Base-by-base conservation (phyloP, 345 rosid species). In the Psidium friedrichsthalianum region DNA sequence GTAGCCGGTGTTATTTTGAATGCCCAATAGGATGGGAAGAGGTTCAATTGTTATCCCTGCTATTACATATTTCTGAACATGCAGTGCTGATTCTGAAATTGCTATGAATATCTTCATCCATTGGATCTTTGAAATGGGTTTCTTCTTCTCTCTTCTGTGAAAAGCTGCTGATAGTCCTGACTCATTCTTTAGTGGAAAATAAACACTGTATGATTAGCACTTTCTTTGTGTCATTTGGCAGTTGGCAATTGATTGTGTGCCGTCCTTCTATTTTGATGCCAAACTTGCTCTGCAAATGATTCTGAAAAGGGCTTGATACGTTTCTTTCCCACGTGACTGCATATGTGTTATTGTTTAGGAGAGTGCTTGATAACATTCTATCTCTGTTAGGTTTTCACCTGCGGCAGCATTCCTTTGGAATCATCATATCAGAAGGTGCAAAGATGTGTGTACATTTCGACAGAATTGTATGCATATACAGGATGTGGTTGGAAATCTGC, bases 381-480 rank as follows among this genome's bases (percentile, higher is more conserved):
- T 56, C 51, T 86, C 49, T 80, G 90, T 88, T 87, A 97, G 99
- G 98, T 97, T 82, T 98, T 95, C 84, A 97, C 99, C 56, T 97
- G 99, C 88, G 99, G 99, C 86, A 93, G 98, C 87, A 88, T 93
- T n/a, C 95, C 98, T 15, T 88, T 97, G 86, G 98, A 97, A 82
- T 91, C 99, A 52, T 94, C 99, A 51, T 97, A 94, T 89, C 97
- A 95, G 89, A 93, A 91, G 87, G 85, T 90, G 84, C 91, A 94
- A 20, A 94, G 98, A 87, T 97, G 99, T 54, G 94, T 97, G 32
- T 95, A 93, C 56, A 93, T 95, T 74, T 95, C 98, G 22, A 92
- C 98, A 1, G 98, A 97, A 85, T 87, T 97, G 91, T 92, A 91
- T 40, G 97, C 94, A 88, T 94, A 93, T 89, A 94, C 88, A 91